Conservation (phyloP, 2,329 filamentous ascomycete genomes). For the Fusarium mangiferae region DNA sequence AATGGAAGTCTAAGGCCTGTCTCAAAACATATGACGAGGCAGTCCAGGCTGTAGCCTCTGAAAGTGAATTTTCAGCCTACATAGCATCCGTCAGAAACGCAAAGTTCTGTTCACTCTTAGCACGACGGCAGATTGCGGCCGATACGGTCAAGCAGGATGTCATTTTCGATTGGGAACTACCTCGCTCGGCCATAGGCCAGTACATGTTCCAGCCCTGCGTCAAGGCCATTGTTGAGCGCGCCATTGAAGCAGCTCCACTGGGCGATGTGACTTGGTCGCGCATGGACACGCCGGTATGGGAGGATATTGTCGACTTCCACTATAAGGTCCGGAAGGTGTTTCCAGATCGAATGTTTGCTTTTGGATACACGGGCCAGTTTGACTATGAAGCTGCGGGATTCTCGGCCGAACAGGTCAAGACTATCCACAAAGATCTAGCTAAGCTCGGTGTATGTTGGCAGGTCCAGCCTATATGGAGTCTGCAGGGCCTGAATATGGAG, state of each 20-base stretch:
- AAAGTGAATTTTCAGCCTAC: neutral
- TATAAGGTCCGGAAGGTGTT: neutral
- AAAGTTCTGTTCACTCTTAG: neutral
- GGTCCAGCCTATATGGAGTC: neutral
- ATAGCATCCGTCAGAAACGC: neutral
- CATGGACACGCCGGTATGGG: neutral
- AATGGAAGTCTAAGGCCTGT: neutral
- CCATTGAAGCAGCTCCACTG: neutral
- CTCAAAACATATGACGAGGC: neutral
- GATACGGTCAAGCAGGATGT: neutral
- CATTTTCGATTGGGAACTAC: neutral
- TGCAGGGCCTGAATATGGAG: neutral
- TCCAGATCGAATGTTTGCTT: neutral
- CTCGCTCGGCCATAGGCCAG: neutral
- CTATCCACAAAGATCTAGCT: neutral
- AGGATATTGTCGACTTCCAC: neutral
- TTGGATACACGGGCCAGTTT: neutral
- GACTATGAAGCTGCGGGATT: neutral
- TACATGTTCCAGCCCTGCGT: neutral
- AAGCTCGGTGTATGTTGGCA: neutral
- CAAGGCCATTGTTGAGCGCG: neutral
- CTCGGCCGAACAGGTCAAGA: neutral
- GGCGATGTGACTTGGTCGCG: neutral
- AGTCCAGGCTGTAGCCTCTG: neutral
- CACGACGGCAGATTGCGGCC: neutral